Conservation (phyloP, 306 rosid genomes). For the Gleditsia sinensis region DNA sequence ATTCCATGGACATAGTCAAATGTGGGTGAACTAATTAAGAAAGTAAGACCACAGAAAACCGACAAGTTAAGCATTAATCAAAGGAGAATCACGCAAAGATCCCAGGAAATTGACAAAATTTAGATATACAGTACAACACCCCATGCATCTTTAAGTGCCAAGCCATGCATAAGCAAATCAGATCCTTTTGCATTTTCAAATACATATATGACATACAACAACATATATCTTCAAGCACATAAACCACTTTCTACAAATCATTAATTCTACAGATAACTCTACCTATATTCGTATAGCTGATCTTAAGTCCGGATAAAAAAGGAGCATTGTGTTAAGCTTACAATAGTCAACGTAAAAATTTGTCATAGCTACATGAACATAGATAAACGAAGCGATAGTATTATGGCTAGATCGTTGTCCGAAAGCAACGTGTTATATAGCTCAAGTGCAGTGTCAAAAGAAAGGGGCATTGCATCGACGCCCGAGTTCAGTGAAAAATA, state of each 20-base stretch:
- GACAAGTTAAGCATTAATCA: not conserved
- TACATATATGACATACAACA: not conserved
- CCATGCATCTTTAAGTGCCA: not conserved
- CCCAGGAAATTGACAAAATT: not conserved
- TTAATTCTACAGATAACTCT: not conserved
- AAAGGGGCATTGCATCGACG: no score
- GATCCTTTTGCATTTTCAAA: not conserved
- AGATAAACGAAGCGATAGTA: no score
- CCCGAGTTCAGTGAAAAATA: no score
- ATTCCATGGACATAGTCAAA: not conserved
- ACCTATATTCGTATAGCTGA: no score
- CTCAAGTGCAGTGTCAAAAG: no score
- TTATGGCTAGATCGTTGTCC: no score
- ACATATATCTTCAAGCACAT: not conserved
- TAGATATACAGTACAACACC: not conserved
- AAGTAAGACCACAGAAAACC: not conserved
- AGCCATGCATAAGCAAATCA: slow-evolving; percentile 5
- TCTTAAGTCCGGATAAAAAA: no score
- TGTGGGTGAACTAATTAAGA: not conserved
- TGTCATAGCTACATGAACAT: no score
- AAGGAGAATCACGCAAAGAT: slow-evolving; percentile 9
- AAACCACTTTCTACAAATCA: not conserved
- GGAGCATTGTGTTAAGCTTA: no score
- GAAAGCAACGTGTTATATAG: no score
- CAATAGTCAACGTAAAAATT: no score